Conservation (phyloP, 2,329 filamentous ascomycete genomes). For the Colletotrichum musicola region DNA sequence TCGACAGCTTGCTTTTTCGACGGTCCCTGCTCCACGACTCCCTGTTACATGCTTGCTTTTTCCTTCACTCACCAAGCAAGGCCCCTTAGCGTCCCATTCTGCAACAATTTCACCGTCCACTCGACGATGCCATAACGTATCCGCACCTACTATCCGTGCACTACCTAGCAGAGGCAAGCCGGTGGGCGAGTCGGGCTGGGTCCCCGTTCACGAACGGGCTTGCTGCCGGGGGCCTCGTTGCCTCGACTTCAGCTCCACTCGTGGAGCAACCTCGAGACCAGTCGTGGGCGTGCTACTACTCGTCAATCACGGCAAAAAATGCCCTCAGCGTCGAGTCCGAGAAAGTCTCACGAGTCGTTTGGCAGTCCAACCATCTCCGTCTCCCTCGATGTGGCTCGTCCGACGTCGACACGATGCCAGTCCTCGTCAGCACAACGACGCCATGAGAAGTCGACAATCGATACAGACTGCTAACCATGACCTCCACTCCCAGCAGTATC, state of each 20-base stretch:
- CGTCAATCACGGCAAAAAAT: neutral
- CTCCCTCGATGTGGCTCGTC: neutral
- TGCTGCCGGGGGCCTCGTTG: neutral
- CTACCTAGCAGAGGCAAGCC: too few species aligned
- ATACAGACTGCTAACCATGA: neutral
- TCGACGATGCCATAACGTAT: conserved; percentile 11
- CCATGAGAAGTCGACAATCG: conserved; percentile 18
- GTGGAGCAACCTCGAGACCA: neutral
- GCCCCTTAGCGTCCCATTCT: conserved; percentile 35
- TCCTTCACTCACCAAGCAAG: conserved; percentile 1
- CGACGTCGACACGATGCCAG: neutral
- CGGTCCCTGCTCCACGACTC: conserved; percentile 11
- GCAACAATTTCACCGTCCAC: conserved; percentile 28
- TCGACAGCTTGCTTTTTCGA: conserved; percentile 28
- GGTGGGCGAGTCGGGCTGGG: conserved; percentile 2
- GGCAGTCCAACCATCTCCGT: conserved; percentile 4
- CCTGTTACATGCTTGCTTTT: conserved; percentile 26
- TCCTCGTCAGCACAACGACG: conserved; percentile 5
- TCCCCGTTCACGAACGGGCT: neutral
- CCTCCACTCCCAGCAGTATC: neutral
- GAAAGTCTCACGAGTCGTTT: neutral
- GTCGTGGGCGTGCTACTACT: too few species aligned
- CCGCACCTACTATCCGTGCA: too few species aligned
- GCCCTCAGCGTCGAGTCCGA: neutral
- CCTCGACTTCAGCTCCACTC: neutral